phyloP scores from a whole-genome alignment of 2,329 filamentous ascomycete genomes.

The Orbilia javanica region DNA sequence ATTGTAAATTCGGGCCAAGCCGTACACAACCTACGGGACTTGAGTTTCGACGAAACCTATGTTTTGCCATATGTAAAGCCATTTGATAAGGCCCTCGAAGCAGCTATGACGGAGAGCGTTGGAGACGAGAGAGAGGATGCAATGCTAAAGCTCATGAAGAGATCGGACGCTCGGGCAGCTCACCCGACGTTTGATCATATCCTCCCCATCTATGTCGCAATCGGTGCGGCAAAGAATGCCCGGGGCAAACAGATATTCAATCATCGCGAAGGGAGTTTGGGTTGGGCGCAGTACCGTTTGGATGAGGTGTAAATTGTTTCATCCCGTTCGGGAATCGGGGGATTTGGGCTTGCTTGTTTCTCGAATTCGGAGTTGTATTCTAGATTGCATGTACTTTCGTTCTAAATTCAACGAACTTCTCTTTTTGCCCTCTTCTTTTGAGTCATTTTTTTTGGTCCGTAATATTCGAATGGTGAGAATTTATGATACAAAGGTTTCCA shows the following conservation, averaged over 20 bases:
- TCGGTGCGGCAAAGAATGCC: slow-evolving; percentile 70
- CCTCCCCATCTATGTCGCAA: slow-evolving; percentile 72
- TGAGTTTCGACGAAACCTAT: slow-evolving; percentile 66
- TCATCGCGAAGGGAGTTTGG: slow-evolving; percentile 69
- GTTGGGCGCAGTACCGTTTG: slow-evolving; percentile 69
- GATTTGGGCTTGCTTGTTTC: background rate
- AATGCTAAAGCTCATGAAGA: slow-evolving; percentile 68
- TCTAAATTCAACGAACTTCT: background rate
- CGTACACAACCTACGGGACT: slow-evolving; percentile 74
- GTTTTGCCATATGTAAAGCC: slow-evolving; percentile 72
- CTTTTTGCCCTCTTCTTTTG: background rate
- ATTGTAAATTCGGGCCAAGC: slow-evolving; percentile 81
- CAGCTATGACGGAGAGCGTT: slow-evolving; percentile 70
- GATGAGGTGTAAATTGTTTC: slow-evolving; percentile 22
- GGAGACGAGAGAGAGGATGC: slow-evolving; percentile 66
- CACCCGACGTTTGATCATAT: slow-evolving; percentile 76
- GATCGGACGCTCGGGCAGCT: slow-evolving; percentile 71
- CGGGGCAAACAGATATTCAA: slow-evolving; percentile 67
- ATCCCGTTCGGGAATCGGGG: background rate
- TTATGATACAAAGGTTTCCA: slow-evolving; percentile 17
- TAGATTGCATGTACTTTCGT: background rate
- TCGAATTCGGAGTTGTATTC: background rate
- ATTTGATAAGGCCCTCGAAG: slow-evolving; percentile 77
- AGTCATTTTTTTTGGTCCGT: background rate
- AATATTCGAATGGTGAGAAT: background rate